Conservation (phyloP, 2,329 filamentous ascomycete genomes). For the Claviceps sorghi region DNA sequence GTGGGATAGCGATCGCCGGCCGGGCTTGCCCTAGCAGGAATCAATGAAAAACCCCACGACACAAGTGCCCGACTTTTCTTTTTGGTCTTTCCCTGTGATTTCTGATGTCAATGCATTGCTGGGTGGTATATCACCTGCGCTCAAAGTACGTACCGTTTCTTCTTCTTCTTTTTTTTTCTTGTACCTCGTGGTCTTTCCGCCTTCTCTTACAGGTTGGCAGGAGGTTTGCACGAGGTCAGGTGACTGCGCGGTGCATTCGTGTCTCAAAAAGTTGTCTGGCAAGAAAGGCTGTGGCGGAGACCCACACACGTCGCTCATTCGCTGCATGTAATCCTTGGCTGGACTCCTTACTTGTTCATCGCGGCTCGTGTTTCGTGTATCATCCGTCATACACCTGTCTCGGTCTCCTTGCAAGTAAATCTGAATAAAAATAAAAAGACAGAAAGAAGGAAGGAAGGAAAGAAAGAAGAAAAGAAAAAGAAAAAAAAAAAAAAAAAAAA, state of each 20-base stretch:
- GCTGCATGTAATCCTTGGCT: too few relatives aligned
- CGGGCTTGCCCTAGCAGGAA: background rate
- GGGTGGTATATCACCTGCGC: background rate
- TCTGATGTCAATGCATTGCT: background rate
- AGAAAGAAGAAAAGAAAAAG: background rate
- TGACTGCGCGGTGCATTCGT: slow-evolving; percentile 21
- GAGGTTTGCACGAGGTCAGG: slow-evolving; percentile 13
- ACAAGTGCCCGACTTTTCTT: background rate
- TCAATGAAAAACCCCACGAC: background rate
- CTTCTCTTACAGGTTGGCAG: background rate
- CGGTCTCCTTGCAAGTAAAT: too few relatives aligned
- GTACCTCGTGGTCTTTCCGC: background rate
- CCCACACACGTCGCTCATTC: background rate
- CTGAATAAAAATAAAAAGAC: too few relatives aligned
- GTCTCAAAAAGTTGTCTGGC: slow-evolving; percentile 6
- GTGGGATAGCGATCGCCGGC: background rate
- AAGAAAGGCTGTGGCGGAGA: too few relatives aligned
- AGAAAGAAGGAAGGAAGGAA: too few relatives aligned
- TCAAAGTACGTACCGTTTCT: background rate
- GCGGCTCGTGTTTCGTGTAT: background rate
- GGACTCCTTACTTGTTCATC: background rate
- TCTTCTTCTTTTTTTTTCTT: too few relatives aligned
- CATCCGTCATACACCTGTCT: too few relatives aligned
- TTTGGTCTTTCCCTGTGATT: background rate
- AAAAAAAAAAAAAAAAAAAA: background rate